Evolutionary conservation across 2,329 filamentous ascomycete species (phyloP).

Genomic region (Fusarium buharicum): DNA sequence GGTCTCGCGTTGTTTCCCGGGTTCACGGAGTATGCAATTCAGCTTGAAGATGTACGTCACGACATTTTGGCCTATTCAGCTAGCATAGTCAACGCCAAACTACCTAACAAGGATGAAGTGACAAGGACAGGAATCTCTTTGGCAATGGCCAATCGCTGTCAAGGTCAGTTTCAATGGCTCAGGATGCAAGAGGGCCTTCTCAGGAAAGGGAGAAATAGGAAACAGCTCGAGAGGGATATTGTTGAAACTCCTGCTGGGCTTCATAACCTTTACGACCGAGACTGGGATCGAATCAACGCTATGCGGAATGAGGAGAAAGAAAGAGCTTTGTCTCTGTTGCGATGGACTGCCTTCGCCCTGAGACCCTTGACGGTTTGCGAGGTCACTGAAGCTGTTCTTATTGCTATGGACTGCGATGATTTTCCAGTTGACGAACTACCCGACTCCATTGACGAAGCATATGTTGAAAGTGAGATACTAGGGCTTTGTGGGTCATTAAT

Average conservation of each 20-base stretch:
- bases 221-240: constrained; percentile 45
- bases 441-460: background rate
- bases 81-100: constrained; percentile 41
- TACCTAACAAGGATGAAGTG: constrained; percentile 41
- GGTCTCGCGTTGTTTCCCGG: accelerated
- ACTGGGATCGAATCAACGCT: constrained; percentile 44
- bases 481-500: background rate
- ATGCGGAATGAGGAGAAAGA: background rate
- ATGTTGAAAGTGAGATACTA: constrained; percentile 2
- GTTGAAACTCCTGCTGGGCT: constrained; percentile 46
- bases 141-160: constrained; percentile 42
- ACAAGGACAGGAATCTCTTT: too few species aligned
- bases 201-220: constrained; percentile 40
- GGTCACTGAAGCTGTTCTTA: background rate
- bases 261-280: constrained; percentile 45
- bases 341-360: constrained; percentile 44
- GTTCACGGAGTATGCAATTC: background rate
- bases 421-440: accelerated
- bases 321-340: constrained; percentile 46
- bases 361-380: constrained; percentile 21
- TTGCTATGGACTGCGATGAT: accelerated
- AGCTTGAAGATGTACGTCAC: background rate
- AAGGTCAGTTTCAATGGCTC: constrained; percentile 51
- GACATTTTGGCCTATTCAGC: background rate
- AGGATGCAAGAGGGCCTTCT: constrained; percentile 45